phyloP scores from a whole-genome alignment of 257 asterid genomes.

The Solanum sparsipilum region DNA sequence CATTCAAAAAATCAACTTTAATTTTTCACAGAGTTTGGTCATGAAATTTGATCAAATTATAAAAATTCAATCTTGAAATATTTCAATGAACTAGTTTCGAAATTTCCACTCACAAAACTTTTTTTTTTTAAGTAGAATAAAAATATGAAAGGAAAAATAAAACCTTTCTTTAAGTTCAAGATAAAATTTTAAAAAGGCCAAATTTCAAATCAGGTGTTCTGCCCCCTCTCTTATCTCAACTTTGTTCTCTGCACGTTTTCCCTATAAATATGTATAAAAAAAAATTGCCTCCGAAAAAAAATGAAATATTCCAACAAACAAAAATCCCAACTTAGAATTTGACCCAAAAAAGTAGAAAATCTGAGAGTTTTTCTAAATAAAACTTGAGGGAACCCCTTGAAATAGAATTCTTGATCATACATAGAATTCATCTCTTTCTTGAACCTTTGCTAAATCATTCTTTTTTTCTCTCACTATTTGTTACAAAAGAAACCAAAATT shows the following conservation, averaged over 20 bases:
- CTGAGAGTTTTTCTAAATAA: background rate
- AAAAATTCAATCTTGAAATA: no score
- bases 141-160: background rate
- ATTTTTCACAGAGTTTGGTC: no score
- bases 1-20: background rate
- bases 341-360: conserved; percentile 7
- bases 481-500: background rate
- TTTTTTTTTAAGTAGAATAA: no score
- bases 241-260: conserved; percentile 32
- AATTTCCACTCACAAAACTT: background rate
- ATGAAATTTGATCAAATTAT: no score
- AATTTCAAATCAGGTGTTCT: background rate
- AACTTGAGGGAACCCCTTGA: background rate
- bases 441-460: background rate
- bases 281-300: conserved; percentile 31
- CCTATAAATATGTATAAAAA: background rate
- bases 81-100: background rate
- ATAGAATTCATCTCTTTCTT: background rate
- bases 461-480: background rate
- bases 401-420: background rate
- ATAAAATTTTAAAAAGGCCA: background rate
- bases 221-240: background rate
- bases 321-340: conserved; percentile 50
- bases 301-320: conserved; percentile 51
- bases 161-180: background rate